These are phyloP conservation scores for Mucor velutinosus DNA, from an alignment of 371 early-diverging fungal species.

Conservation along the genomic window DNA sequence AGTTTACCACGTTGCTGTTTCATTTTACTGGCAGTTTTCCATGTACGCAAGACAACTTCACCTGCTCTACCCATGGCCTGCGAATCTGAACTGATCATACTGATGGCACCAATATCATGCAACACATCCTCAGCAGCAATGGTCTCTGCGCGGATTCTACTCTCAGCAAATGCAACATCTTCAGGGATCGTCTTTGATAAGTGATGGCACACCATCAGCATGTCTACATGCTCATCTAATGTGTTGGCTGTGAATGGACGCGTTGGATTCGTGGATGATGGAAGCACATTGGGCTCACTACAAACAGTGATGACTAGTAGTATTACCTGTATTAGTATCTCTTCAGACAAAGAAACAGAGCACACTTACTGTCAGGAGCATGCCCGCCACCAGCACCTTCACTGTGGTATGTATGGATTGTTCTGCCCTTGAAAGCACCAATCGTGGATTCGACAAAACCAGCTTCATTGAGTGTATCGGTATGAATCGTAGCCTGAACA, in stretches of 20 bases:
- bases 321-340: not conserved
- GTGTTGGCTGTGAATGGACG: constrained; percentile 91
- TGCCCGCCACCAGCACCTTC: constrained; percentile 98
- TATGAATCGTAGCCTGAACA: constrained; percentile 83
- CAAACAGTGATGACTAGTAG: constrained; percentile 75
- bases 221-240: constrained; percentile 94
- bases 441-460: constrained; percentile 93
- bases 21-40: constrained; percentile 95
- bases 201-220: constrained; percentile 98
- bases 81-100: constrained; percentile 88
- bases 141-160: constrained; percentile 92
- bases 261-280: constrained; percentile 94
- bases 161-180: constrained; percentile 95
- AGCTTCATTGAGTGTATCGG: constrained; percentile 93
- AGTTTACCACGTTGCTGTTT: constrained; percentile 79
- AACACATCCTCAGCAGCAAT: constrained; percentile 94
- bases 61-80: constrained; percentile 96
- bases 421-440: constrained; percentile 83
- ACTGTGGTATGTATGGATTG: constrained; percentile 93
- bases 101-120: constrained; percentile 91
- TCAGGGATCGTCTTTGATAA: constrained; percentile 89
- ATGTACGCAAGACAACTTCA: constrained; percentile 87
- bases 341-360: too few species aligned
- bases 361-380: constrained; percentile 74
- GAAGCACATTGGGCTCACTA: constrained; percentile 81